Evolutionary conservation across 805 yeast genomes (phyloP).

Genomic region (Myxozyma monticola): DNA sequence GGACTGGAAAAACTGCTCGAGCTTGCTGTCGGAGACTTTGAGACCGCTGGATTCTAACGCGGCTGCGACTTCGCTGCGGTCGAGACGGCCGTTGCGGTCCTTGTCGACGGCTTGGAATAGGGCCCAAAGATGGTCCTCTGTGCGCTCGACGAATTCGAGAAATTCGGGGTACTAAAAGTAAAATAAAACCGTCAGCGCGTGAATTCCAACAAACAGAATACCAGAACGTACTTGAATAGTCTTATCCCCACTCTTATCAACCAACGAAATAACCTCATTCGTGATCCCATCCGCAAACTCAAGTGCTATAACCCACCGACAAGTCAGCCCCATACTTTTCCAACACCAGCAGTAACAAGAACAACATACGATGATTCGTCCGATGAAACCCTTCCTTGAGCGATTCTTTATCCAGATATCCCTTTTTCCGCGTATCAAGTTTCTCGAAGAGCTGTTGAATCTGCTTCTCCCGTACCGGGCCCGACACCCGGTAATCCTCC

Average conservation of each 20-base stretch:
- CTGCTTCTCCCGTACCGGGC: slow-evolving; percentile 37
- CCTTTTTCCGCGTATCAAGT: slow-evolving; percentile 46
- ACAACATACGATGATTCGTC: slow-evolving; percentile 54
- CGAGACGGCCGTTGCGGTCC: slow-evolving; percentile 40
- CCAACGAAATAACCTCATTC: slow-evolving; percentile 11
- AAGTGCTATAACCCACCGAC: slow-evolving; percentile 30
- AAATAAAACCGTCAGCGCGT: not conserved
- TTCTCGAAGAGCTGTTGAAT: slow-evolving; percentile 45
- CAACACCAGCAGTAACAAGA: slow-evolving; percentile 48
- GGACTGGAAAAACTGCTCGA: slow-evolving; percentile 56
- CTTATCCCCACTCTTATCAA: slow-evolving; percentile 27
- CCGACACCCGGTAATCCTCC: slow-evolving; percentile 12
- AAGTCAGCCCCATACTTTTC: slow-evolving; percentile 41
- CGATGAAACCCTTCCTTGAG: slow-evolving; percentile 44
- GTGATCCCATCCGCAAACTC: slow-evolving; percentile 25
- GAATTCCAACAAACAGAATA: not conserved
- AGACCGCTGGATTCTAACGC: slow-evolving; percentile 62
- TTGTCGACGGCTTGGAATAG: slow-evolving; percentile 35
- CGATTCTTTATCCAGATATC: slow-evolving; percentile 42
- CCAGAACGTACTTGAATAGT: slow-evolving; percentile 16
- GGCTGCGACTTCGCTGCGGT: slow-evolving; percentile 61
- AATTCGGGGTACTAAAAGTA: slow-evolving; percentile 31
- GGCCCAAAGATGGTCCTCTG: slow-evolving; percentile 32
- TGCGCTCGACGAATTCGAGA: slow-evolving; percentile 31
- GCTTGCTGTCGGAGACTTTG: slow-evolving; percentile 52